Base-by-base conservation (phyloP, 1,284 basidiomycete genomes). In the Puccinia polysora region DNA sequence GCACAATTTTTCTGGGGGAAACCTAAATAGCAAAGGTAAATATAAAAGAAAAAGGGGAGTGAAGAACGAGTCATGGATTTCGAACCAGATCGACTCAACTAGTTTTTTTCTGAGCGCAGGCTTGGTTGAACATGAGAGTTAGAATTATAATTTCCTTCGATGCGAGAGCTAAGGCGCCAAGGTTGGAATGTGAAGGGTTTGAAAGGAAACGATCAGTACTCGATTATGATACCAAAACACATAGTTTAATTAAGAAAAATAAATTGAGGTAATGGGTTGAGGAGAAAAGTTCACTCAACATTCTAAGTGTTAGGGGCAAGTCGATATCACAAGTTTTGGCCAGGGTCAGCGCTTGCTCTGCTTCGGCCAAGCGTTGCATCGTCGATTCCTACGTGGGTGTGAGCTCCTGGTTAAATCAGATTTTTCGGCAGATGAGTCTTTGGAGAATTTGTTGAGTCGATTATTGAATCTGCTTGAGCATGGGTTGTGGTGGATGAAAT, bases 291-390 rank as follows among this genome's bases (percentile, higher is more conserved):
- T 6, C 49, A 65, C 86, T 75, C 81, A 50, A 91, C 90, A 97
- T 90, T 79, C 90, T 86, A 79, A 96, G 86, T 3, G 91, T 90
- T 20, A 96, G 85, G 3, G 88, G 89, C 8, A 91, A 81, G 78
- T 89, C 90, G 73, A 97, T 84, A 79, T 95, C 90, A 73, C 87
- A 88, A 47, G 92, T 85, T 78, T 88, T 87, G 15, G 91, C 91
- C 78, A 95, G 94, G 3, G 90, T 92, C 77, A 94, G 52, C 28
- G 76, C 68, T 32, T 71, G 68, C 53, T 71, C 68, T 30, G 53
- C 67, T 18, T 49, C 67, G 10, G 53, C 34, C 43, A 58, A 49
- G 34, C 43, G n/a, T 8, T 69, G 55, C 67, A 69, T 69, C 45
- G n/a, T n/a, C n/a, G n/a, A n/a, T n/a, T n/a, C n/a, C n/a, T n/a